Conservation (phyloP, 768 basidiomycete genomes). For the Trametes punicea region DNA sequence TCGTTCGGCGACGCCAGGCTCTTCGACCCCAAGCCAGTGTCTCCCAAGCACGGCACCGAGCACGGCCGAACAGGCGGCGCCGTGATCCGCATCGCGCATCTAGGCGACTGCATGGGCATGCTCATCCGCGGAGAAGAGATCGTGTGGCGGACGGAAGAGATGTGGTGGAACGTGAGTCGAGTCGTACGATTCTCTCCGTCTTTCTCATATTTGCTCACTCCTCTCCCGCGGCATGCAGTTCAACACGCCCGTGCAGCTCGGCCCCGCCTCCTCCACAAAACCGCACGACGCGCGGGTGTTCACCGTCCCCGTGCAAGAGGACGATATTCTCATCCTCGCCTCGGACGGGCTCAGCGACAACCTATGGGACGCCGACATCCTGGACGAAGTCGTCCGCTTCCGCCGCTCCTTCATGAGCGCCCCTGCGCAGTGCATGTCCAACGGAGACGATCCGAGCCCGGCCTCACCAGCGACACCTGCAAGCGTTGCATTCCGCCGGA, state of each 20-base stretch:
- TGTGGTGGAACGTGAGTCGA: slow-evolving; percentile 83
- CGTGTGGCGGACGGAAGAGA: slow-evolving; percentile 85
- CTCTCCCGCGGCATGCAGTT: slow-evolving; percentile 34
- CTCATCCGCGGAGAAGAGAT: slow-evolving; percentile 77
- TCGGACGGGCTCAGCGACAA: slow-evolving; percentile 84
- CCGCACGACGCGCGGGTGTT: slow-evolving; percentile 69
- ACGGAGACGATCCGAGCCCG: neutral
- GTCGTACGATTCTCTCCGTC: too few species aligned
- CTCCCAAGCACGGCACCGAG: slow-evolving; percentile 33
- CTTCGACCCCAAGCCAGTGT: slow-evolving; percentile 15
- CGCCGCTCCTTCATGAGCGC: slow-evolving; percentile 34
- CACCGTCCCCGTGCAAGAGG: slow-evolving; percentile 62
- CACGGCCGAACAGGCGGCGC: slow-evolving; percentile 42
- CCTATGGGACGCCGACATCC: slow-evolving; percentile 82
- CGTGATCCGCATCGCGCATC: slow-evolving; percentile 75
- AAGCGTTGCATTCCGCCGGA: slow-evolving; percentile 39
- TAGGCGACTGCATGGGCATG: slow-evolving; percentile 88
- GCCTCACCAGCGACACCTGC: slow-evolving; percentile 2
- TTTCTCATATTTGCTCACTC: neutral
- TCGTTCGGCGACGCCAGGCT: slow-evolving; percentile 8
- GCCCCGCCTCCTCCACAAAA: slow-evolving; percentile 56
- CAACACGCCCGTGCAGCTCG: slow-evolving; percentile 65
- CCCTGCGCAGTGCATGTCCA: neutral
- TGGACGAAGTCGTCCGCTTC: slow-evolving; percentile 75
- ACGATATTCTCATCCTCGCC: slow-evolving; percentile 79